Evolutionary conservation across 129 eudicot species (phyloP), one percentile per base, ranked within the genome.

Genomic region (Dittrichia graveolens): DNA sequence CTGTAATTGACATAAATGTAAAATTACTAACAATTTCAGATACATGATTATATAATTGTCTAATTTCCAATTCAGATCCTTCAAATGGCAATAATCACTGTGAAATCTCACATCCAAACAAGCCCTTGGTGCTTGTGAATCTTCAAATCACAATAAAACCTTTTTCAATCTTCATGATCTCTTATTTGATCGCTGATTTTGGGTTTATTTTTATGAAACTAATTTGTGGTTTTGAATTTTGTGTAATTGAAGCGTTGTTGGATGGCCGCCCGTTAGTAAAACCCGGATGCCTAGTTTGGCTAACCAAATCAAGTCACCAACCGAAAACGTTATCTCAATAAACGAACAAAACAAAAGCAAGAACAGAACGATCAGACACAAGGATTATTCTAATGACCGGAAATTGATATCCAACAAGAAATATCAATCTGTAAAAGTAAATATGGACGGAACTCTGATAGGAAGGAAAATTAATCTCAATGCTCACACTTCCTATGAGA

Each of bases 241-340:
- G 41, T 53, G 42, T 75, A 49, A 55, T 11, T 75, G 45, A 57
- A 84, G 88, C 83, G 82, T 78, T 16, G 99, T 90, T 10, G 99
- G 93, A 45, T 96, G 99, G 84, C 93, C 97, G 86, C 99, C 99
- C 38, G 97, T 96, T 10, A 76, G 93, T 56, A 84, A 88, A 82
- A 79, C 94, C 66, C 74, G 99, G 85, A 84, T 90, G 75, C 88
- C 93, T 76, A 95, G 89, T 89, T 59, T 90, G 81, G 87, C 76
- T 31, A 89, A 76, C 84, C 87, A 87, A 61, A 80, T 88, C 14
- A 95, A 95, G 73, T 75, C 86, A 46, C 80, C 84, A 44, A 63
- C 89, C 19, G 91, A 83, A 64, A 95, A 82, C 64, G 71, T 79
- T 15, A 54, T 53, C 77, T 84, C 91, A 8, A 38, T 72, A 45